Base-by-base conservation (phyloP, 371 early-diverging fungal species). In the Circinella minor region DNA sequence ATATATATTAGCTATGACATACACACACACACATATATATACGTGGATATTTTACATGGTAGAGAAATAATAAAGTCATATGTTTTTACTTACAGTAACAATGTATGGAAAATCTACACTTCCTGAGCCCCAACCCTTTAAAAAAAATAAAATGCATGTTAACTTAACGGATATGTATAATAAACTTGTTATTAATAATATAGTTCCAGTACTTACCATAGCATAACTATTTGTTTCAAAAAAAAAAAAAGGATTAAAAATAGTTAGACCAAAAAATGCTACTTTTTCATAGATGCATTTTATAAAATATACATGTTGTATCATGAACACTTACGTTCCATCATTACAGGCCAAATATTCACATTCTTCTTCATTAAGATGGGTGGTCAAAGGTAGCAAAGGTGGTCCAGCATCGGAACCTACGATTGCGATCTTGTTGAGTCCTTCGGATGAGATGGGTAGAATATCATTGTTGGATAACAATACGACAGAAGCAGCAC, bases 71-170 rank as follows among this genome's bases (percentile, higher is more conserved):
- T 39, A 39, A n/a, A n/a, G n/a, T n/a, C n/a, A n/a, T n/a, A n/a
- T n/a, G n/a, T n/a, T n/a, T n/a, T 43, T 11, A 57, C 37, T 36
- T 69, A 79, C 80, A 4, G 82, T 72, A n/a, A 86, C 70, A 18
- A 88, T 37, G 65, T 86, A 87, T 2, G 86, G 81, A 69, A 81
- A 88, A 14, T 73, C 60, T 13, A 83, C 75, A 20, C 86, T 80
- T 55, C 88, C 88, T 57, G 82, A 81, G 15, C 86, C 88, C 77
- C 88, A 81, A 11, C 87, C 88, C 66, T 77, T 77, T 13, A 86
- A 55, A 88, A 65, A 37, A 83, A 85, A 10, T 86, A 87, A 57
- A 27, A 65, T 38, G 65, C 65, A 38, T 71, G 69, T 9, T 49
- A 64, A 18, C 63, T 10, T 51, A 27, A 66, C n/a, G 38, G 49